These are phyloP conservation scores for Aulographum hederae DNA, from an alignment of 2,329 filamentous ascomycete species.

Conservation along the genomic window DNA sequence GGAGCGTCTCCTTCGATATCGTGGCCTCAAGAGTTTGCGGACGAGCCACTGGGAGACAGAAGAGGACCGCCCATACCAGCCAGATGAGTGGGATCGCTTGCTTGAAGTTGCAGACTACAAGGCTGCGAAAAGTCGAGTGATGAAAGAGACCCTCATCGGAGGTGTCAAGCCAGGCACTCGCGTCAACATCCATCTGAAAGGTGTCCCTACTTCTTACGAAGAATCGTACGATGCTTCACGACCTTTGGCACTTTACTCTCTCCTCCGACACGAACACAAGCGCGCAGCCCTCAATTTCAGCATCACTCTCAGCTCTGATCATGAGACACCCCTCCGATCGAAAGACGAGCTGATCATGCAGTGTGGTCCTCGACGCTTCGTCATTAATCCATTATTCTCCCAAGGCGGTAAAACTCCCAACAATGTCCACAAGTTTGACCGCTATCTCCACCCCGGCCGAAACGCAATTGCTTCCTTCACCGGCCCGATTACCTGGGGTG, in stretches of 20 bases:
- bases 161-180: slow-evolving; percentile 71
- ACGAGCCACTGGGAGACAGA: slow-evolving; percentile 78
- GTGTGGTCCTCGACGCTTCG: slow-evolving; percentile 70
- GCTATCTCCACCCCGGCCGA: slow-evolving; percentile 78
- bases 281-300: slow-evolving; percentile 77
- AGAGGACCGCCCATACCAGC: slow-evolving; percentile 73
- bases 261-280: slow-evolving; percentile 91
- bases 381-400: slow-evolving; percentile 83
- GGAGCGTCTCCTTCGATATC: slow-evolving; percentile 70
- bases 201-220: slow-evolving; percentile 33
- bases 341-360: slow-evolving; percentile 89
- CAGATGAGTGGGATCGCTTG: slow-evolving; percentile 73
- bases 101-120: slow-evolving; percentile 84
- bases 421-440: slow-evolving; percentile 92
- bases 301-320: slow-evolving; percentile 66
- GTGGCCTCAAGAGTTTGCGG: slow-evolving; percentile 79
- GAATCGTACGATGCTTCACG: slow-evolving; percentile 30
- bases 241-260: slow-evolving; percentile 57
- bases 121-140: slow-evolving; percentile 55
- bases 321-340: slow-evolving; percentile 59
- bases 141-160: slow-evolving; percentile 73
- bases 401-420: slow-evolving; percentile 80
- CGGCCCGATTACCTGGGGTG: slow-evolving; percentile 81
- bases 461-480: slow-evolving; percentile 80
- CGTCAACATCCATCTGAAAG: slow-evolving; percentile 58